Conservation (phyloP, 2,329 filamentous ascomycete genomes). For the Corynespora cassiicola region DNA sequence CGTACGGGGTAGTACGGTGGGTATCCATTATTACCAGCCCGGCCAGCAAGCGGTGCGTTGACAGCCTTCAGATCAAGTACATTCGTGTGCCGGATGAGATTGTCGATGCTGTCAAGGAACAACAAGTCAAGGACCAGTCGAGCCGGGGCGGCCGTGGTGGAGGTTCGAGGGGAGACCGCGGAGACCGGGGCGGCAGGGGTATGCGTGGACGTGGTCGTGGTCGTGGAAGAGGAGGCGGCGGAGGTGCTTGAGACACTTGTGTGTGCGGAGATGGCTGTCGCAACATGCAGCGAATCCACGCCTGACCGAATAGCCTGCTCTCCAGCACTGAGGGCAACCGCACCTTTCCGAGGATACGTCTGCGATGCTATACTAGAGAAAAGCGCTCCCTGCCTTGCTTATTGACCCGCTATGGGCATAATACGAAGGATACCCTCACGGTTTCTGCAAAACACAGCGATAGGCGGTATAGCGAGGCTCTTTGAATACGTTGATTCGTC, state of each 20-base stretch:
- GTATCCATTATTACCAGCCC: conserved; percentile 51
- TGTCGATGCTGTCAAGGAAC: conserved; percentile 90
- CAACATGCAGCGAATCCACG: no score
- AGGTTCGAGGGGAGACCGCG: conserved; percentile 60
- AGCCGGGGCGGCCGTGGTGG: conserved; percentile 70
- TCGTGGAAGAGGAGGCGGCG: conserved; percentile 62
- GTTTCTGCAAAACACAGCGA: no score
- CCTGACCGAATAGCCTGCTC: no score
- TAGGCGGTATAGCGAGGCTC: no score
- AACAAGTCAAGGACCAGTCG: conserved; percentile 75
- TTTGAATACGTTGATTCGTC: no score
- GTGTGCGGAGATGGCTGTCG: no score
- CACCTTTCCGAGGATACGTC: no score
- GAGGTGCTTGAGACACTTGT: conserved; percentile 53
- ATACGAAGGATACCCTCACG: no score
- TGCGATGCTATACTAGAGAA: no score
- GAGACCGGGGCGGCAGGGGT: conserved; percentile 58
- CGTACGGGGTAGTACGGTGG: conserved; percentile 94
- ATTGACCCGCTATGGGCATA: no score
- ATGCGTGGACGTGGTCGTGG: conserved; percentile 61
- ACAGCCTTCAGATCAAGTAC: conserved; percentile 83
- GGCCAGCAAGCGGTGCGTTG: conserved; percentile 9
- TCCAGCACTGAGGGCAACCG: no score
- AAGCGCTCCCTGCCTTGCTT: no score
- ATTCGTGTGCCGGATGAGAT: conserved; percentile 96